Evolutionary conservation across 1,284 basidiomycete species (phyloP).

Genomic region (Pseudozyma hubeiensis): DNA sequence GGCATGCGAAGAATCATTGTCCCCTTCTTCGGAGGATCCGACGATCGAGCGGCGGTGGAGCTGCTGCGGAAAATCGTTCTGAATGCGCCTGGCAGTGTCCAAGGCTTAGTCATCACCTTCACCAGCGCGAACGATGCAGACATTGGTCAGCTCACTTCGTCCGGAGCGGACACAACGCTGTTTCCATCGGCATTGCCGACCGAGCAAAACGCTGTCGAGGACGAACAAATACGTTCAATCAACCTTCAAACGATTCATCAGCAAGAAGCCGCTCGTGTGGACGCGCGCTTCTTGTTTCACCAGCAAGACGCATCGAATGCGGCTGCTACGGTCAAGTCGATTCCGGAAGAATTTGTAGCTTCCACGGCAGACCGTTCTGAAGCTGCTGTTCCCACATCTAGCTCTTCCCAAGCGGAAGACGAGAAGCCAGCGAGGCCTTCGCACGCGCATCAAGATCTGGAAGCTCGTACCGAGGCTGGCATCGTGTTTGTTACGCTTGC

Average conservation of each 20-base stretch:
- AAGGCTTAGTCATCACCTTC: slow-evolving; percentile 43
- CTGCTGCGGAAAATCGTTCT: slow-evolving; percentile 29
- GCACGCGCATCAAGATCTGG: background rate
- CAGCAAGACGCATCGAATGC: slow-evolving; percentile 31
- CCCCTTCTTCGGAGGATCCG: slow-evolving; percentile 53
- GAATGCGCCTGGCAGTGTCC: slow-evolving; percentile 21
- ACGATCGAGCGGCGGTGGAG: slow-evolving; percentile 51
- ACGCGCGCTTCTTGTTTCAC: slow-evolving; percentile 46
- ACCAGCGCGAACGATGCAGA: slow-evolving; percentile 4
- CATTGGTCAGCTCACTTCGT: background rate
- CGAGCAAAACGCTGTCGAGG: slow-evolving; percentile 13
- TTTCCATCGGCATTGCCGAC: slow-evolving; percentile 1
- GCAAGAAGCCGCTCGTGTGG: slow-evolving; percentile 35
- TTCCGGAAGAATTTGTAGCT: slow-evolving; percentile 14
- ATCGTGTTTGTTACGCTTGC: slow-evolving; percentile 31
- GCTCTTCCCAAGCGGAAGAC: background rate
- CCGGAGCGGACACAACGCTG: background rate
- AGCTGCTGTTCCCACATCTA: background rate
- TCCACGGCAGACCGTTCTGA: background rate
- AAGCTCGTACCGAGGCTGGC: slow-evolving; percentile 14
- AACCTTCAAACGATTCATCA: slow-evolving; percentile 47
- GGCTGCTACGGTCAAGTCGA: slow-evolving; percentile 13
- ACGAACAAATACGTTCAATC: slow-evolving; percentile 37
- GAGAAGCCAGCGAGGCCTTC: background rate
- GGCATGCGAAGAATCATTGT: slow-evolving; percentile 36